Percentiles rank a stretch among this genome's conserved stretches.
phyloP scores from a whole-genome alignment of 345 rosid species.

The Turritis glabra region DNA sequence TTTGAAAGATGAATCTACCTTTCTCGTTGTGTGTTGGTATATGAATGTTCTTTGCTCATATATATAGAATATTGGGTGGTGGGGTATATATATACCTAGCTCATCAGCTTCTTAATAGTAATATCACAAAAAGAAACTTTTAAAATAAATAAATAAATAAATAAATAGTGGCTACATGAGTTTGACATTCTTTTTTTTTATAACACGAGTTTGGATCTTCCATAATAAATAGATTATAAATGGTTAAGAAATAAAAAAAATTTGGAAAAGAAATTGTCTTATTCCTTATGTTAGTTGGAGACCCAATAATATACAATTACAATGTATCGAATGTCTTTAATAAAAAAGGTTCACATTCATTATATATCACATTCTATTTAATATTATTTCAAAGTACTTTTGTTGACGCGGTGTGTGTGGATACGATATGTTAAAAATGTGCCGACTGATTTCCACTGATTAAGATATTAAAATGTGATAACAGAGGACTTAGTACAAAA shows the following conservation, averaged over 20 bases:
- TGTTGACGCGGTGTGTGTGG: slow-evolving; percentile 34
- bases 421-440: slow-evolving; percentile 13
- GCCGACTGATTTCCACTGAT: slow-evolving; percentile 16
- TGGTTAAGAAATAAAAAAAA: neutral
- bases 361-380: slow-evolving; percentile 27
- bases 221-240: slow-evolving; percentile 30
- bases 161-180: slow-evolving; percentile 10
- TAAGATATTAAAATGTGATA: neutral
- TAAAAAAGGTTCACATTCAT: slow-evolving; percentile 21
- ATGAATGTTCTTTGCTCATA: slow-evolving; percentile 31
- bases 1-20: slow-evolving; percentile 19
- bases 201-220: slow-evolving; percentile 34
- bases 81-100: slow-evolving; percentile 30
- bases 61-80: slow-evolving; percentile 33
- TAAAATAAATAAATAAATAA: neutral
- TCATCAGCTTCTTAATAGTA: slow-evolving; percentile 27
- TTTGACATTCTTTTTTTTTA: slow-evolving; percentile 30
- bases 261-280: slow-evolving; percentile 15
- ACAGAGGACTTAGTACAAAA: neutral
- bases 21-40: slow-evolving; percentile 32
- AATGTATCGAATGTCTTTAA: slow-evolving; percentile 14
- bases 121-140: slow-evolving; percentile 20
- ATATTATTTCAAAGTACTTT: slow-evolving; percentile 20
- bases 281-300: slow-evolving; percentile 16
- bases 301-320: slow-evolving; percentile 6